A percentile compares a stretch with the other conserved stretches of the same genome.
Evolutionary conservation across 106 monocot species (phyloP).

Genomic region (Dioscorea zingiberensis): DNA sequence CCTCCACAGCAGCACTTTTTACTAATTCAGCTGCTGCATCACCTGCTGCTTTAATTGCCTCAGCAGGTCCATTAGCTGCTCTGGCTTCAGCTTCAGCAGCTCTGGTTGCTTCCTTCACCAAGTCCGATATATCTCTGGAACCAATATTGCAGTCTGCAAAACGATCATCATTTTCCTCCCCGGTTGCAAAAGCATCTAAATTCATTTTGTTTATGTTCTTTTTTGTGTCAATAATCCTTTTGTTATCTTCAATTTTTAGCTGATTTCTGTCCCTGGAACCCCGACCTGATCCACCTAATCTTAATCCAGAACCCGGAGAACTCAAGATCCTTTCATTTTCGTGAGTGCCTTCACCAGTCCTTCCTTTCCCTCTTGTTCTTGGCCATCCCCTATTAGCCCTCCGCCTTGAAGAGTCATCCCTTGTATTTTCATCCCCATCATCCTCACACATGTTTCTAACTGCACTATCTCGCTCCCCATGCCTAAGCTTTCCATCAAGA

Average conservation of each 20-base stretch:
- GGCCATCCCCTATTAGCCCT: slow-evolving; percentile 34
- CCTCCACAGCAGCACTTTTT: slow-evolving; percentile 80
- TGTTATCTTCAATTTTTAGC: slow-evolving; percentile 39
- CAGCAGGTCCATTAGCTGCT: slow-evolving; percentile 74
- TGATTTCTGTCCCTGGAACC: slow-evolving; percentile 30
- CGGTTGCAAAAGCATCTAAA: slow-evolving; percentile 2
- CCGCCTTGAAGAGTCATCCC: slow-evolving; percentile 51
- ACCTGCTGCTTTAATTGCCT: slow-evolving; percentile 88
- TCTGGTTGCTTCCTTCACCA: slow-evolving; percentile 68
- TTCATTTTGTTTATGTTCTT: slow-evolving; percentile 21
- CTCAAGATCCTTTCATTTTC: slow-evolving; percentile 50
- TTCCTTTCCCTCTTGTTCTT: slow-evolving; percentile 59
- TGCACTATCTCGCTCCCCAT: slow-evolving; percentile 34
- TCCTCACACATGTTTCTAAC: slow-evolving; percentile 28
- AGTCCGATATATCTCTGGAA: slow-evolving; percentile 71
- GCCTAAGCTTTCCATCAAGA: slow-evolving; percentile 37
- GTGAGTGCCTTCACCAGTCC: slow-evolving; percentile 34
- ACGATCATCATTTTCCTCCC: slow-evolving; percentile 59
- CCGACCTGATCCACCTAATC: slow-evolving; percentile 18
- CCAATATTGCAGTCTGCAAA: slow-evolving; percentile 68
- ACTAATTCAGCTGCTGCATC: slow-evolving; percentile 98
- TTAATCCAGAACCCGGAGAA: slow-evolving; percentile 41
- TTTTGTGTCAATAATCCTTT: slow-evolving; percentile 26
- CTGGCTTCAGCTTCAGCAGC: slow-evolving; percentile 93
- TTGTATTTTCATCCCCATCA: slow-evolving; percentile 48